Evolutionary conservation across 176 grass and related monocot genomes (phyloP).

Genomic region (Panicum miliaceum): DNA sequence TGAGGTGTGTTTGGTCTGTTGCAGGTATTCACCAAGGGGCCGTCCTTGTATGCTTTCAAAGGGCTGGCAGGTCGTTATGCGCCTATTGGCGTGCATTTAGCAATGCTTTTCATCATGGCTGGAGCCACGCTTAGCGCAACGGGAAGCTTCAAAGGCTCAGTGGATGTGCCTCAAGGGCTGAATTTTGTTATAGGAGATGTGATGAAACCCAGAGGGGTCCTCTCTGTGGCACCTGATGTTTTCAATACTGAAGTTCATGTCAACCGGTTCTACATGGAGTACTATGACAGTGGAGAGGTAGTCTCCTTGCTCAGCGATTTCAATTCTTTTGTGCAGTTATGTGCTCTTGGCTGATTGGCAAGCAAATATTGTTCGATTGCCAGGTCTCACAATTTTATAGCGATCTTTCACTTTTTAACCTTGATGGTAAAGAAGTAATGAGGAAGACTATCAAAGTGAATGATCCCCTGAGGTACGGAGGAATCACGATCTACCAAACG

Average conservation of each 20-base stretch:
- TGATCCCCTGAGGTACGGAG: conserved; percentile 85
- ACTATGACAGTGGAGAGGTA: conserved; percentile 98
- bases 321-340: conserved; percentile 5
- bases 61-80: conserved; percentile 80
- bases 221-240: conserved; percentile 61
- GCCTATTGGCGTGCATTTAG: conserved; percentile 88
- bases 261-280: conserved; percentile 95
- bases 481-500: conserved; percentile 92
- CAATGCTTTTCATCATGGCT: conserved; percentile 93
- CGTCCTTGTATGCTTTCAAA: conserved; percentile 87
- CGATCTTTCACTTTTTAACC: conserved; percentile 81
- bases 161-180: conserved; percentile 88
- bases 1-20: conserved; percentile 15
- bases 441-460: conserved; percentile 96
- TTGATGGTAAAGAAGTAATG: conserved; percentile 90
- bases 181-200: conserved; percentile 95
- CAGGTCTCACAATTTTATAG: conserved; percentile 95
- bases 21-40: conserved; percentile 86
- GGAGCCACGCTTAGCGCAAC: conserved; percentile 86
- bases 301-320: not conserved
- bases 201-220: conserved; percentile 73
- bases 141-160: conserved; percentile 82
- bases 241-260: conserved; percentile 96
- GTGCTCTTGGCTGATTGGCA: not conserved
- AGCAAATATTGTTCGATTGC: conserved; percentile 23